Evolutionary conservation across 2,329 filamentous ascomycete species (phyloP), one percentile per base, ranked within the genome.

Genomic region (Neopestalotiopsis sp.): DNA sequence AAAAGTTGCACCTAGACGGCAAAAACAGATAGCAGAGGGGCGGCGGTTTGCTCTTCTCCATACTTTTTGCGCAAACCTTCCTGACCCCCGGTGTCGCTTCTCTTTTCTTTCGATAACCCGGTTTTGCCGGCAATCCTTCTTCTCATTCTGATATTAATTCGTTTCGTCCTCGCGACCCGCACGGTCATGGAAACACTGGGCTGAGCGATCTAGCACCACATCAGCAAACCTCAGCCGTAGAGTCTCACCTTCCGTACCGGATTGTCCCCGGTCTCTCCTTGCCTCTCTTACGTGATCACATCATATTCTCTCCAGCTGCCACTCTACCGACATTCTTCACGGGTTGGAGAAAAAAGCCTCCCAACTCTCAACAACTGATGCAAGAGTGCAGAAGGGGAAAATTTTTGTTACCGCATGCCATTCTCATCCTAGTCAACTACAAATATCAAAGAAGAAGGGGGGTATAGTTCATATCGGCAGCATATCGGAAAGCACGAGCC

Each of bases 41-140:
- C 45, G 20, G 20, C 17, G 45, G 20, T 20, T 52, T 52, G 14
- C 20, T 52, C 17, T 52, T n/a, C 20, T 17, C 45, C 45, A 52
- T 52, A 52, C 45, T 52, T 49, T 49, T n/a, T 49, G n/a, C 45
- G 45, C 45, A 52, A 52, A 52, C 45, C 45, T 52, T 52, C 17
- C 17, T 52, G 45, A 20, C 45, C 45, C 45, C 45, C 45, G 45
- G 45, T 52, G 6, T 52, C 45, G 45, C 45, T n/a, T 28, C 14
- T 10, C 45, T 17, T 9, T 52, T 20, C 17, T 52, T 52, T 52
- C 34, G 45, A 52, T 52, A 52, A 49, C 45, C 20, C 20, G 20
- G 17, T 17, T 52, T 17, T 20, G 17, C 45, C 17, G 17, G 45
- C 17, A 7, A 20, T 17, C 7, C 6, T 20, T 24, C 17, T 20